Evolutionary conservation across 257 asterid genomes (phyloP).

Genomic region (Thymus quinquecostatus): DNA sequence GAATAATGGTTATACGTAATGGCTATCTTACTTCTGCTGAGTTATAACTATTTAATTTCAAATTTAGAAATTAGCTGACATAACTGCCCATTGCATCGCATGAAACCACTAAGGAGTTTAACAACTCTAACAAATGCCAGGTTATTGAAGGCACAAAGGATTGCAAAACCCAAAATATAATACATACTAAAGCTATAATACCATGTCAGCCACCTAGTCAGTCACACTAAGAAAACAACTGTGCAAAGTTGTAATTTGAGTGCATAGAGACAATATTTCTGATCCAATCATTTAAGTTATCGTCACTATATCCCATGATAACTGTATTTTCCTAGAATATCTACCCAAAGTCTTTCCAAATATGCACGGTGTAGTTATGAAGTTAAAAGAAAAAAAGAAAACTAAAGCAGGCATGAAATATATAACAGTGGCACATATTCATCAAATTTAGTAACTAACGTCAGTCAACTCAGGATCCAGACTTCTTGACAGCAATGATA

Average conservation of each 20-base stretch:
- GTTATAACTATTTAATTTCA: neutral
- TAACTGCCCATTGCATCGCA: neutral
- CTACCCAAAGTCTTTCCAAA: neutral
- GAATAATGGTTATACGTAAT: neutral
- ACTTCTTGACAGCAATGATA: constrained; percentile 71
- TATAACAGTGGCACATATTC: constrained; percentile 6
- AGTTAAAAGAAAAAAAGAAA: neutral
- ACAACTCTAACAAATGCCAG: neutral
- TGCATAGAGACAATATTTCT: neutral
- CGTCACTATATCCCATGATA: neutral
- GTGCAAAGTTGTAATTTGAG: neutral
- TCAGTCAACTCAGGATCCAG: constrained; percentile 84
- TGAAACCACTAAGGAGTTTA: too few relatives aligned
- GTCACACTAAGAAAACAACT: neutral
- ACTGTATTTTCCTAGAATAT: neutral
- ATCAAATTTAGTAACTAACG: constrained; percentile 47
- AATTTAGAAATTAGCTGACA: neutral
- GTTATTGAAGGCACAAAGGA: neutral
- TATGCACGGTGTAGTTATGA: neutral
- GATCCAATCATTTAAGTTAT: neutral
- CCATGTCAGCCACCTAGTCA: neutral
- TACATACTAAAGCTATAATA: neutral
- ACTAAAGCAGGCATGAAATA: constrained; percentile 27
- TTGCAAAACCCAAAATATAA: neutral
- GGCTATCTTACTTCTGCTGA: neutral